Conservation (phyloP, 305 asterid species). For the Salvia sclarea region DNA sequence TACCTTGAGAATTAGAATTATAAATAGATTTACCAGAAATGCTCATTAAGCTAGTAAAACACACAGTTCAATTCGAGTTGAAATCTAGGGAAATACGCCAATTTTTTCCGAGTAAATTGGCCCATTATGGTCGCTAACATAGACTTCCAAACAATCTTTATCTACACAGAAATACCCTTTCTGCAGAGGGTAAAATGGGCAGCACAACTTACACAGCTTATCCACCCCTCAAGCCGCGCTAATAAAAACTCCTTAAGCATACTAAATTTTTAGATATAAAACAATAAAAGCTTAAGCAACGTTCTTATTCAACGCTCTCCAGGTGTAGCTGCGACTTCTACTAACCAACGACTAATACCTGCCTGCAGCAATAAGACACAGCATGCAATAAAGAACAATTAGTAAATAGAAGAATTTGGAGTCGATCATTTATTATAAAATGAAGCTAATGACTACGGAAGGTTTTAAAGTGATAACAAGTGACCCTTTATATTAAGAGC, state of each 20-base stretch:
- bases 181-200: conserved; percentile 17
- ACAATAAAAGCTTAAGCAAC: conserved; percentile 17
- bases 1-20: too few species aligned
- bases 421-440: background rate
- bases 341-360: conserved; percentile 28
- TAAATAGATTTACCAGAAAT: conserved; percentile 1
- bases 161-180: conserved; percentile 39
- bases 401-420: background rate
- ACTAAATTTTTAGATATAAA: conserved; percentile 13
- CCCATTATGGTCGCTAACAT: conserved; percentile 15
- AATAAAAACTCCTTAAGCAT: conserved; percentile 29
- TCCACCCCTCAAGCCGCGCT: conserved; percentile 23
- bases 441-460: background rate
- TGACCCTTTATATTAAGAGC: background rate
- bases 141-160: conserved; percentile 31
- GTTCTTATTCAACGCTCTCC: conserved; percentile 24
- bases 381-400: background rate
- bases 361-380: conserved; percentile 32
- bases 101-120: conserved; percentile 1
- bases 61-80: conserved; percentile 20
- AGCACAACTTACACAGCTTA: conserved; percentile 21
- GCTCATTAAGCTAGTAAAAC: conserved; percentile 25
- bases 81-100: conserved; percentile 11
- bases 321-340: conserved; percentile 32
- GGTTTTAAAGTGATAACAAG: background rate